Evolutionary conservation across 2,329 filamentous ascomycete genomes (phyloP).

Genomic region (Fusarium nygamai): DNA sequence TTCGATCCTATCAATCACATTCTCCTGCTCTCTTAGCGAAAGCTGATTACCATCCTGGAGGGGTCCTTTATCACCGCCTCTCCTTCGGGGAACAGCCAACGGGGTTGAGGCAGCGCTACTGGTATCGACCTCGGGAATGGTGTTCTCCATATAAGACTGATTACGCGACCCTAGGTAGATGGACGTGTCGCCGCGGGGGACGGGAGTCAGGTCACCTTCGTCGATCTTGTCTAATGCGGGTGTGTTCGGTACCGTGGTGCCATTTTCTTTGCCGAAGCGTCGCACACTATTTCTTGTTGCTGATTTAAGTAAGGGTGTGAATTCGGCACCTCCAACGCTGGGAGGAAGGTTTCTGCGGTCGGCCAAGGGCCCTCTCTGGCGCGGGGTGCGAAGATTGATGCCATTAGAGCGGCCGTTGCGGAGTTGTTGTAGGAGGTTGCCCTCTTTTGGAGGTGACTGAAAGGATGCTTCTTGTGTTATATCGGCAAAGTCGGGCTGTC

Average conservation of each 20-base stretch:
- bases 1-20: constrained; percentile 93
- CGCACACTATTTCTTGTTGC: constrained; percentile 77
- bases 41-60: constrained; percentile 89
- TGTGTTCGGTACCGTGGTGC: constrained; percentile 68
- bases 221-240: constrained; percentile 74
- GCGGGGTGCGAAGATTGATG: constrained; percentile 76
- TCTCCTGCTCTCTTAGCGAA: constrained; percentile 93
- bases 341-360: constrained; percentile 77
- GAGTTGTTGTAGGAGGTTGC: constrained; percentile 78
- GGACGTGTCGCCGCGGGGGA: constrained; percentile 79
- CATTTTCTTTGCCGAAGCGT: constrained; percentile 71
- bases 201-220: constrained; percentile 77
- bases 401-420: constrained; percentile 70
- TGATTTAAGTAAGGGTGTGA: constrained; percentile 91
- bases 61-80: constrained; percentile 70
- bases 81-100: constrained; percentile 73
- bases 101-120: constrained; percentile 89
- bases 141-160: constrained; percentile 73
- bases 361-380: constrained; percentile 73
- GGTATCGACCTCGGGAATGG: constrained; percentile 77
- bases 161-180: constrained; percentile 73
- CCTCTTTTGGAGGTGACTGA: constrained; percentile 75
- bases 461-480: constrained; percentile 91
- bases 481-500: constrained; percentile 75
- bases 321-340: constrained; percentile 77